Evolutionary conservation across 1,284 basidiomycete genomes (phyloP), one percentile per base, ranked within the genome.

Genomic region (Ganoderma sinense): DNA sequence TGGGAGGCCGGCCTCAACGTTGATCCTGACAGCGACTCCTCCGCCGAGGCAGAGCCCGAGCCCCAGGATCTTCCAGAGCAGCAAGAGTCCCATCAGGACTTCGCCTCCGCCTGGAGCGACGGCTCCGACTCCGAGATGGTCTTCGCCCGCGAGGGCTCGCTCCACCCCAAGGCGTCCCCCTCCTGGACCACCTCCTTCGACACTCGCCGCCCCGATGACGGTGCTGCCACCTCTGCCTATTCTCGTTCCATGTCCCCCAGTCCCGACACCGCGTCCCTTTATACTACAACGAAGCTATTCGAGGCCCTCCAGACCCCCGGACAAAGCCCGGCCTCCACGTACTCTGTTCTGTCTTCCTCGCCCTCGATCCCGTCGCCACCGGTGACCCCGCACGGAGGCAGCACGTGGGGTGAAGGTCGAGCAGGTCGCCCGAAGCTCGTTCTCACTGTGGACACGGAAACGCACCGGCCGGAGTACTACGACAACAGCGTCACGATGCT

Each of bases 1-100:
- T 94, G 92, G 92, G 92, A 94, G 79, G 88, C 89, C 26, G 91
- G 90, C 63, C 87, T 92, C 82, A 88, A 91, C 68, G 87, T 91
- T 75, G 89, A 84, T 63, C 80, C 82, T 53, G 85, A 91, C 60
- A 75, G 72, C 71, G 70, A 71, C 62, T 71, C 73, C 45, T 71
- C 71, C 16, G 71, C 68, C 20, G 76, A 75, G 67, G 76, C 76
- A 29, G 78, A 78, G 63, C 74, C 74, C 31, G 77, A 78, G 73
- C 76, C 74, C 14, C 70, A 72, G 40, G 69, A 76, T 59, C 64
- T 71, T 68, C 71, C 77, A 65, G 72, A 75, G 61, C 76, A 65
- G 69, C 77, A 71, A 78, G 78, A 80, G 63, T 73, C 68, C 11
- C 77, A 71, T 78, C 78, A 80, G 66, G 76, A 73, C 53, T 74